These are phyloP conservation scores for Amaranthus hypochondriacus DNA, from an alignment of 148 eudicot species.

Conservation along the genomic window DNA sequence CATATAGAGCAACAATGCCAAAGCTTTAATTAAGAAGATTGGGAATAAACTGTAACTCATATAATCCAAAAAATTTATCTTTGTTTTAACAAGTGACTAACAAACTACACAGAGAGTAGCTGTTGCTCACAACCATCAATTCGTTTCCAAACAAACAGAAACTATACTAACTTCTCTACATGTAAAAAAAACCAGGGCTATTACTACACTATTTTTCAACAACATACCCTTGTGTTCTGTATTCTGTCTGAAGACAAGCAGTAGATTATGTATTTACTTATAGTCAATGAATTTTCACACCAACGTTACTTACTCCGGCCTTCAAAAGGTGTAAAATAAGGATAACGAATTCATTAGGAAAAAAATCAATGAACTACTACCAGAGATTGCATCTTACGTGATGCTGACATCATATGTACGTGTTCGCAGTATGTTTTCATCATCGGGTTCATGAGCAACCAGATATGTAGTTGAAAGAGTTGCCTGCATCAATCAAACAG, in stretches of 20 bases:
- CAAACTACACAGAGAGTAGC: neutral
- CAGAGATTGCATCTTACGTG: conserved; percentile 46
- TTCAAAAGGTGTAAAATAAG: neutral
- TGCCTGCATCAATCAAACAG: conserved; percentile 47
- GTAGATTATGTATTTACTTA: neutral
- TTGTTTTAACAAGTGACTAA: too few species aligned
- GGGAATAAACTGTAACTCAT: neutral
- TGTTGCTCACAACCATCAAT: neutral
- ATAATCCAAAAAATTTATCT: neutral
- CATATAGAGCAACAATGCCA: neutral
- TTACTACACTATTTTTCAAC: neutral
- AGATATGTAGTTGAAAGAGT: conserved; percentile 73
- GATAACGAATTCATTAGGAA: neutral
- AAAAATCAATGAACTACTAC: neutral
- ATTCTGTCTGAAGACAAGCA: neutral
- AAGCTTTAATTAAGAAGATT: neutral
- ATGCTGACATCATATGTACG: conserved; percentile 98
- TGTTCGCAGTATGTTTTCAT: conserved; percentile 85
- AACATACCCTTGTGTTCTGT: neutral
- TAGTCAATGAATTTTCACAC: neutral
- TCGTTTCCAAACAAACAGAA: neutral
- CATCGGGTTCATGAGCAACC: conserved; percentile 96
- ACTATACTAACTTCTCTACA: neutral
- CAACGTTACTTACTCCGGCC: neutral
- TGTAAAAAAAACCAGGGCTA: neutral